phyloP scores from a whole-genome alignment of 2,329 filamentous ascomycete genomes.

The Tolypocladium endophyticum region DNA sequence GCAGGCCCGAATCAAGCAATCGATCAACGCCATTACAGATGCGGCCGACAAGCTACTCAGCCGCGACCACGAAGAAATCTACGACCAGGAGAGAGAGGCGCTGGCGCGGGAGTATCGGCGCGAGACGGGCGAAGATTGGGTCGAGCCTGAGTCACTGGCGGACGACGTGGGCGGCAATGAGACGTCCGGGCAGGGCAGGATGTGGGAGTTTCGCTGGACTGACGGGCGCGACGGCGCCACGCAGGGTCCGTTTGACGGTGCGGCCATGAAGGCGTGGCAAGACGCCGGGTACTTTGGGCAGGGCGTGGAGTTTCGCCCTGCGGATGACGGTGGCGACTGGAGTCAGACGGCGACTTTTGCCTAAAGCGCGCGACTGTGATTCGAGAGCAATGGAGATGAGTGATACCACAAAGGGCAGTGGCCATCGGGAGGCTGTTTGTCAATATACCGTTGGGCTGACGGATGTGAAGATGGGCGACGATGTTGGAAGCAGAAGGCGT shows the following conservation, averaged over 20 bases:
- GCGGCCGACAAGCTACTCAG: conserved; percentile 80
- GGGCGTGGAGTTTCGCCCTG: conserved; percentile 67
- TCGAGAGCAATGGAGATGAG: background rate
- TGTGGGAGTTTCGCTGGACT: conserved; percentile 89
- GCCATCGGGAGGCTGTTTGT: conserved; percentile 25
- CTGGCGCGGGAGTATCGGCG: conserved; percentile 73
- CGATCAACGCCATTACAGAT: conserved; percentile 75
- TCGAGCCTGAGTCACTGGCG: conserved; percentile 28
- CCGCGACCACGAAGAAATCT: conserved; percentile 79
- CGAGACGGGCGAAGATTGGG: conserved; percentile 83
- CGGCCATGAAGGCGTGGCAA: conserved; percentile 85
- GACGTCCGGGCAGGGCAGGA: conserved; percentile 10
- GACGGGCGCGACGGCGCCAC: conserved; percentile 71
- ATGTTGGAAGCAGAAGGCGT: background rate
- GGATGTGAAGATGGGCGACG: background rate
- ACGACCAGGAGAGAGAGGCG: conserved; percentile 76
- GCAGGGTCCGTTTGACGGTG: conserved; percentile 79
- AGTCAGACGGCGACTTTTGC: conserved; percentile 37
- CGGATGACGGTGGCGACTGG: conserved; percentile 46
- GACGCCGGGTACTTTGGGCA: conserved; percentile 88
- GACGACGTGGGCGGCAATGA: conserved; percentile 8
- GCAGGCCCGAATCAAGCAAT: conserved; percentile 57
- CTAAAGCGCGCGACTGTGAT: conserved; percentile 18
- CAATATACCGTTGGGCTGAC: conserved; percentile 27
- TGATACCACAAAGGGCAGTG: background rate